phyloP scores from a whole-genome alignment of 2,329 filamentous ascomycete genomes.

The Penicillium sp. region DNA sequence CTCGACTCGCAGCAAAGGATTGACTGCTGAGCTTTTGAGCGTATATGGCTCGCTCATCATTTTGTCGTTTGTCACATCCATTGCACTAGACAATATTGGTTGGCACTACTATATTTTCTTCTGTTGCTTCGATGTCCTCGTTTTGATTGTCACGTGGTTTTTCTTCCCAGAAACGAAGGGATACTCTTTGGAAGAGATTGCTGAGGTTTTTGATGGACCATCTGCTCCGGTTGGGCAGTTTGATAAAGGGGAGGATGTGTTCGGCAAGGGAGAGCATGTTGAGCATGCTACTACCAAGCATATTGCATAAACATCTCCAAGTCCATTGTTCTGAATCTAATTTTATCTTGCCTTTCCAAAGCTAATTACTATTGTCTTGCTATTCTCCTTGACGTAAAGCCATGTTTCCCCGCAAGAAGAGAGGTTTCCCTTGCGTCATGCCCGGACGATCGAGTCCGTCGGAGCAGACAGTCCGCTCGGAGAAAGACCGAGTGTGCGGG shows the following conservation, averaged over 20 bases:
- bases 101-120: slow-evolving; percentile 41
- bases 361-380: too few relatives aligned
- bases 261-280: too few relatives aligned
- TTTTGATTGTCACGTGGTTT: slow-evolving; percentile 23
- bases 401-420: too few relatives aligned
- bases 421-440: not conserved
- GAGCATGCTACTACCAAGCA: too few relatives aligned
- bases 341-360: too few relatives aligned
- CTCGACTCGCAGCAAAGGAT: slow-evolving; percentile 47
- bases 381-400: too few relatives aligned
- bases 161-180: slow-evolving; percentile 33
- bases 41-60: slow-evolving; percentile 26
- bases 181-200: slow-evolving; percentile 31
- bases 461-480: too few relatives aligned
- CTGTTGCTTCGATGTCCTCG: slow-evolving; percentile 24
- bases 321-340: too few relatives aligned
- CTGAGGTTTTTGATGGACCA: slow-evolving; percentile 26
- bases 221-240: too few relatives aligned
- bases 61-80: slow-evolving; percentile 34
- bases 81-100: slow-evolving; percentile 33
- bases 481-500: too few relatives aligned
- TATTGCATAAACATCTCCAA: too few relatives aligned
- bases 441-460: not conserved
- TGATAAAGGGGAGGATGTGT: too few relatives aligned
- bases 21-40: slow-evolving; percentile 25